phyloP scores from a whole-genome alignment of 1,284 basidiomycete species.

The Tremellales sp. region DNA sequence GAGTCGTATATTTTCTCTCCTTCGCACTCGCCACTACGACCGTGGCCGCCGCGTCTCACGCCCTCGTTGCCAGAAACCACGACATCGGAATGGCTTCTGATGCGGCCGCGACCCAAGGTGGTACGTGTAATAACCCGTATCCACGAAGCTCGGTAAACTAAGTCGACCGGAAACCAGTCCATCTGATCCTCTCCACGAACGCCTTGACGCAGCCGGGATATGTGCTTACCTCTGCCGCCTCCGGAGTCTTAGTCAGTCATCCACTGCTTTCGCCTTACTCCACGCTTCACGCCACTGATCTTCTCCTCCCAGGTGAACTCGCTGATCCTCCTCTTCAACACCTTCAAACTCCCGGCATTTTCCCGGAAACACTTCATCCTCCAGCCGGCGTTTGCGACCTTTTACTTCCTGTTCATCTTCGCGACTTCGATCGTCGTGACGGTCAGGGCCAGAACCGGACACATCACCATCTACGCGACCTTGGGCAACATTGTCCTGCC shows the following conservation, averaged over 20 bases:
- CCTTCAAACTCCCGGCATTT: slow-evolving; percentile 1
- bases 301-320: slow-evolving; percentile 10
- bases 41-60: slow-evolving; percentile 6
- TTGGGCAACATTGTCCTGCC: slow-evolving; percentile 7
- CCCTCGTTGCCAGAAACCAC: slow-evolving; percentile 10
- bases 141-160: too few relatives aligned
- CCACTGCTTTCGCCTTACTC: background rate
- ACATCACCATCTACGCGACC: slow-evolving; percentile 3
- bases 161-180: slow-evolving; percentile 3
- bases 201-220: slow-evolving; percentile 10
- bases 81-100: slow-evolving; percentile 7
- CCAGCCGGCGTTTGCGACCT: slow-evolving; percentile 3
- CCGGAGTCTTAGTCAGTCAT: slow-evolving; percentile 11
- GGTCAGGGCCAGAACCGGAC: slow-evolving; percentile 9
- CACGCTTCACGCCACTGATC: background rate
- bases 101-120: slow-evolving; percentile 1
- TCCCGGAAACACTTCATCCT: slow-evolving; percentile 5
- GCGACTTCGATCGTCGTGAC: slow-evolving; percentile 10
- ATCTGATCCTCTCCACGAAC: slow-evolving; percentile 14
- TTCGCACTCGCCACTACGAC: slow-evolving; percentile 6
- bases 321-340: slow-evolving; percentile 3
- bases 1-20: slow-evolving; percentile 10
- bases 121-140: too few relatives aligned
- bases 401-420: slow-evolving; percentile 9
- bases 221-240: slow-evolving; percentile 8